A percentile compares a stretch with the other conserved stretches of the same genome.
Evolutionary conservation across 1,284 basidiomycete species (phyloP).

Genomic region (Trametes pubescens): DNA sequence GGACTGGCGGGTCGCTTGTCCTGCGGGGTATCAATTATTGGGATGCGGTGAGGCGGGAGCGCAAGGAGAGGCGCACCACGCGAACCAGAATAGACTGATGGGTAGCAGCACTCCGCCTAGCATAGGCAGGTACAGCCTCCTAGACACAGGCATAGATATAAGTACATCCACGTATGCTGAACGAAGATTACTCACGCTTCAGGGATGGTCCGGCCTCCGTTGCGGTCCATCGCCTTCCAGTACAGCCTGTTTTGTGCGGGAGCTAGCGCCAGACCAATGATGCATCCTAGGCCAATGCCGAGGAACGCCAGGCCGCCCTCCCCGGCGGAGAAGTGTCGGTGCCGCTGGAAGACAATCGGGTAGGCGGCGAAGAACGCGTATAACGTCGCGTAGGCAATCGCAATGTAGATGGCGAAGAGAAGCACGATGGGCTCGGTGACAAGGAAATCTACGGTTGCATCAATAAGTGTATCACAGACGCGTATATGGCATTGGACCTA

Average conservation of each 20-base stretch:
- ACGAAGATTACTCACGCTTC: slow-evolving; percentile 58
- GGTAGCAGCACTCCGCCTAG: slow-evolving; percentile 63
- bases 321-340: slow-evolving; percentile 66
- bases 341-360: slow-evolving; percentile 69
- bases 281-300: slow-evolving; percentile 68
- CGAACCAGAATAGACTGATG: slow-evolving; percentile 71
- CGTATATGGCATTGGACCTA: neutral
- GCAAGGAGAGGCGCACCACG: slow-evolving; percentile 44
- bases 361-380: slow-evolving; percentile 67
- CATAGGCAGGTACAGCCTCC: slow-evolving; percentile 66
- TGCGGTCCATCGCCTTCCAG: slow-evolving; percentile 57
- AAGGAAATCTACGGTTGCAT: slow-evolving; percentile 58
- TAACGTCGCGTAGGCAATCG: slow-evolving; percentile 69
- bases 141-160: slow-evolving; percentile 39
- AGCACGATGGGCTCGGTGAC: slow-evolving; percentile 75
- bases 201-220: slow-evolving; percentile 61
- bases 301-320: slow-evolving; percentile 70
- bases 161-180: neutral
- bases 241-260: slow-evolving; percentile 67
- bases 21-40: slow-evolving; percentile 39
- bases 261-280: slow-evolving; percentile 59
- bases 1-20: slow-evolving; percentile 64
- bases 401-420: slow-evolving; percentile 71
- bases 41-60: neutral
- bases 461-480: neutral